Evolutionary conservation across 2,329 filamentous ascomycete genomes (phyloP), one percentile per base, ranked within the genome.

Genomic region (Rachicladosporium sp.): DNA sequence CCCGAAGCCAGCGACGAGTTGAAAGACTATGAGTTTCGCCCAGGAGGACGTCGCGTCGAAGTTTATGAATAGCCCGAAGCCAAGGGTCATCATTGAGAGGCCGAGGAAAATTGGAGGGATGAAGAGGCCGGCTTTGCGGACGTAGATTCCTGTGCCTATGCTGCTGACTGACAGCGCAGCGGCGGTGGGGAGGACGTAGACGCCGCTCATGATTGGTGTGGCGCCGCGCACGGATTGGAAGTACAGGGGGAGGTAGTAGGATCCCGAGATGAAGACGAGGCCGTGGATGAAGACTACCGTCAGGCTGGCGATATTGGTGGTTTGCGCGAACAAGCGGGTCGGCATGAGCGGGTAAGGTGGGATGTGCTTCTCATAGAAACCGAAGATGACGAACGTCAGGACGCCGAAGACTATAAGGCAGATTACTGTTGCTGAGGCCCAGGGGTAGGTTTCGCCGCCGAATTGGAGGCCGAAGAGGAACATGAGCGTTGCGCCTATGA

Each of bases 391-490:
- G 33, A 55, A 52, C 3, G 71, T 69, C 21, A 82, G 41, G 15
- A 74, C 54, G 13, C 85, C 85, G 49, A 89, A 86, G 36, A 89
- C 64, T 47, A 93, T 69, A 21, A 93, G 69, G 52, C 82, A 87
- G 50, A 93, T 71, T 23, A 88, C 81, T 1, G 74, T 79, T 2
- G 81, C 69, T 0, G 82, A 88, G 38, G 64, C 62, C 86, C 86
- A 93, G 1, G 87, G 80, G 46, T 74, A 76, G 15, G 70, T 69
- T 37, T 86, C 73, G 36, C 85, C 87, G 40, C 87, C 88, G 45
- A 89, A 85, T 54, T 93, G 81, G 8, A 94, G 73, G 1, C 86
- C 88, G 32, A 94, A 76, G 3, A 94, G 74, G 47, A 93, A 69
- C 83, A 93, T 89, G 12, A 93, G 67, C 0, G 83, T 88, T 12